phyloP scores from a whole-genome alignment of 164 flowering plant species.

The Hamamelis virginiana region DNA sequence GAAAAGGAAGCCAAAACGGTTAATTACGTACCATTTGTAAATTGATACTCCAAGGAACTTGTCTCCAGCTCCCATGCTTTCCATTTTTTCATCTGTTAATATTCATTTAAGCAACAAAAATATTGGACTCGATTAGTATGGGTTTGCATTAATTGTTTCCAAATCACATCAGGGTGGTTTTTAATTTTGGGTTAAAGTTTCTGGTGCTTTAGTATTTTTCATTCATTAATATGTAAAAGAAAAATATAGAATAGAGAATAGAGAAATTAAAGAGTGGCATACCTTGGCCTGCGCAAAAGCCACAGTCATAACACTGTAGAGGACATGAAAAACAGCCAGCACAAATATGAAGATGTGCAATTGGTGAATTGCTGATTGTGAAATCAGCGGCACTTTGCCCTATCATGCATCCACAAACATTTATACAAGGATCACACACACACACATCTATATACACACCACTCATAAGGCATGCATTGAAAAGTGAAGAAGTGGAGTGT shows the following conservation, averaged over 20 bases:
- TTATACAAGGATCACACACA: too few species aligned
- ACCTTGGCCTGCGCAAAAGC: constrained; percentile 56
- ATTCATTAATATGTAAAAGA: too few species aligned
- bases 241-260: too few species aligned
- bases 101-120: neutral
- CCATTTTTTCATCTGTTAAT: constrained; percentile 66
- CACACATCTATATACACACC: too few species aligned
- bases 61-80: constrained; percentile 69
- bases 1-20: neutral
- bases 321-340: constrained; percentile 59
- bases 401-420: constrained; percentile 12
- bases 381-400: constrained; percentile 50
- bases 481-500: too few species aligned
- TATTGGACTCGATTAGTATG: too few species aligned
- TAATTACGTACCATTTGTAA: constrained; percentile 41
- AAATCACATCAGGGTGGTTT: too few species aligned
- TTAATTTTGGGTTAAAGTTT: too few species aligned
- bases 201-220: too few species aligned
- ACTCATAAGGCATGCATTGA: too few species aligned
- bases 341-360: constrained; percentile 66
- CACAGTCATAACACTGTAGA: constrained; percentile 58
- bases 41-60: constrained; percentile 56
- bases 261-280: constrained; percentile 8
- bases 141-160: too few species aligned
- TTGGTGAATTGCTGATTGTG: constrained; percentile 54